Evolutionary conservation across 129 eudicot genomes (phyloP).

Genomic region (Rutidosis leptorrhynchoides): DNA sequence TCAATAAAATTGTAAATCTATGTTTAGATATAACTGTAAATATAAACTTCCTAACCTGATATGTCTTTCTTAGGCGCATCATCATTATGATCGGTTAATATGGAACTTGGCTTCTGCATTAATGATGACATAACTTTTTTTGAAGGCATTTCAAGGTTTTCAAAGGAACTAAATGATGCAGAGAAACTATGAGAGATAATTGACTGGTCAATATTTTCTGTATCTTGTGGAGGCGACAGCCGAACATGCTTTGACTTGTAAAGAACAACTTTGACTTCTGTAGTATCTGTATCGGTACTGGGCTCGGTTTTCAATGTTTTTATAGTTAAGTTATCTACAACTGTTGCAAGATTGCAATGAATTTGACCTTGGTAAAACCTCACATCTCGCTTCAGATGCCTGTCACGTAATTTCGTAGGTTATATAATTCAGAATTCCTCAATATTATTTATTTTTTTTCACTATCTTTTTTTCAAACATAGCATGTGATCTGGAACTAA

Average conservation of each 20-base stretch:
- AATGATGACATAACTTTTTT: slow-evolving; percentile 35
- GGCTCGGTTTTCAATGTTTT: slow-evolving; percentile 29
- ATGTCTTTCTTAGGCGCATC: slow-evolving; percentile 38
- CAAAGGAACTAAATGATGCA: slow-evolving; percentile 37
- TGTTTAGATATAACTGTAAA: not conserved
- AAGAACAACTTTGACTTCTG: slow-evolving; percentile 50
- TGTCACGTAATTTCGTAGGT: slow-evolving; percentile 25
- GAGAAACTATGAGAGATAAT: slow-evolving; percentile 29
- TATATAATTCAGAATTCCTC: not conserved
- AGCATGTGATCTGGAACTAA: not conserved
- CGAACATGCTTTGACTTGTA: slow-evolving; percentile 61
- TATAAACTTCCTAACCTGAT: slow-evolving; percentile 41
- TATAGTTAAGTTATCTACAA: slow-evolving; percentile 44
- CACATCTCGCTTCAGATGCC: slow-evolving; percentile 59
- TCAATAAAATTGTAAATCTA: not conserved
- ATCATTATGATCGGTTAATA: slow-evolving; percentile 27
- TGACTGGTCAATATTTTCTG: slow-evolving; percentile 39
- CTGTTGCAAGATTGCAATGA: slow-evolving; percentile 62
- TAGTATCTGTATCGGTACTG: slow-evolving; percentile 35
- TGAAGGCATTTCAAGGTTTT: slow-evolving; percentile 44
- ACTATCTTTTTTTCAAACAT: not conserved
- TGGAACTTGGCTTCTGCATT: slow-evolving; percentile 26
- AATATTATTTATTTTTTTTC: not conserved
- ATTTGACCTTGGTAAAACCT: slow-evolving; percentile 55
- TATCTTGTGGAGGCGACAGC: slow-evolving; percentile 32